Conservation (phyloP, 1,284 basidiomycete genomes). For the Takashimella tepidaria region DNA sequence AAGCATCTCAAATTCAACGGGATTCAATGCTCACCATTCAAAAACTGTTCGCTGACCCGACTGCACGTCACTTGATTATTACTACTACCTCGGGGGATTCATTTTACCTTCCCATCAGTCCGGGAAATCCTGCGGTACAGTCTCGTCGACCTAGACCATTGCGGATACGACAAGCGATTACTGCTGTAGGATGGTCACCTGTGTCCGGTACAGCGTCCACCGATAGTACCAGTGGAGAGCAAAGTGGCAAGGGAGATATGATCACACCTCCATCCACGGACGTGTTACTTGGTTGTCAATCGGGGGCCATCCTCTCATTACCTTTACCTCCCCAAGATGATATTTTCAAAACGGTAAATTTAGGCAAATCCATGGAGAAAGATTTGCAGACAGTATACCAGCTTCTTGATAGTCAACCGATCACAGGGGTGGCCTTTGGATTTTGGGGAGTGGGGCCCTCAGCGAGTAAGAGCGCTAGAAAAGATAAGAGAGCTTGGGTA, state of each 20-base stretch:
- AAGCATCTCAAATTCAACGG: conserved; percentile 40
- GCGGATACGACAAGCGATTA: conserved; percentile 82
- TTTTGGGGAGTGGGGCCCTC: conserved; percentile 45
- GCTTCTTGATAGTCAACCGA: conserved; percentile 68
- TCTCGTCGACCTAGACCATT: conserved; percentile 66
- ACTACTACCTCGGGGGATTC: conserved; percentile 85
- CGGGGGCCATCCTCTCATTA: conserved; percentile 73
- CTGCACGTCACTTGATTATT: conserved; percentile 80
- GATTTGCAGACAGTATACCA: conserved; percentile 75
- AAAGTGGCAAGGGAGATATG: conserved; percentile 20
- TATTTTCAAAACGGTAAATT: conserved; percentile 73
- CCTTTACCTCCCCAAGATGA: conserved; percentile 73
- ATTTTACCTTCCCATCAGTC: conserved; percentile 69
- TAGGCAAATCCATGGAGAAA: conserved; percentile 47
- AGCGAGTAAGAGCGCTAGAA: conserved; percentile 13
- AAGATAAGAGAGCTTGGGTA: conserved; percentile 50
- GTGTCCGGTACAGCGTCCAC: conserved; percentile 26
- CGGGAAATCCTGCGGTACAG: conserved; percentile 45
- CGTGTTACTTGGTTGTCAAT: conserved; percentile 73
- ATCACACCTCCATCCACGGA: conserved; percentile 37
- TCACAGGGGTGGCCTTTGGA: conserved; percentile 78
- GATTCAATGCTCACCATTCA: conserved; percentile 56
- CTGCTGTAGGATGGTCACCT: conserved; percentile 92
- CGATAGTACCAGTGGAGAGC: conserved; percentile 4
- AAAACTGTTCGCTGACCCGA: conserved; percentile 84